Evolutionary conservation across 2,329 filamentous ascomycete genomes (phyloP).

Genomic region (Colletotrichum magnum): DNA sequence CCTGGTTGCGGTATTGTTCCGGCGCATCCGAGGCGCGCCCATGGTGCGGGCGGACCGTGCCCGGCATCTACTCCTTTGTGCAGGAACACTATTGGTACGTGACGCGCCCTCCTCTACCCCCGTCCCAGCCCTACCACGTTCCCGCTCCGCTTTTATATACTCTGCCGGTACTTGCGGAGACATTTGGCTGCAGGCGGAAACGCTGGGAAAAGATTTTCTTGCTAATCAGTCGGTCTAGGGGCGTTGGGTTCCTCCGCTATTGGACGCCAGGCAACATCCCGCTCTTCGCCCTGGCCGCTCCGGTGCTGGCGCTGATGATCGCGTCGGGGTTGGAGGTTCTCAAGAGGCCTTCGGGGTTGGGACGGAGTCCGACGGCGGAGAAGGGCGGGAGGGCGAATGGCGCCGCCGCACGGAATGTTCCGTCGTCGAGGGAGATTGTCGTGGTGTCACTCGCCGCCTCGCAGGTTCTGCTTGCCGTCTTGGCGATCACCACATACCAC

Average conservation of each 20-base stretch:
- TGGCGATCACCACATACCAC: constrained; percentile 87
- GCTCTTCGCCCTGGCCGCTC: constrained; percentile 86
- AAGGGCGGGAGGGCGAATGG: background rate
- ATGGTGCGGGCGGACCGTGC: constrained; percentile 83
- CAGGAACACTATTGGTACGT: constrained; percentile 91
- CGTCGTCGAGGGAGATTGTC: constrained; percentile 44
- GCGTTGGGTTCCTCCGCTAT: constrained; percentile 88
- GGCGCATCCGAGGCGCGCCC: constrained; percentile 60
- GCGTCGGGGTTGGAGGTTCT: constrained; percentile 68
- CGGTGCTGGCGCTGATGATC: constrained; percentile 79
- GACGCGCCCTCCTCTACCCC: constrained; percentile 11
- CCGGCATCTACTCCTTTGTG: constrained; percentile 93
- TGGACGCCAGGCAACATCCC: constrained; percentile 91
- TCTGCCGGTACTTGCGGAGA: constrained; percentile 32
- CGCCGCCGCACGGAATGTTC: background rate
- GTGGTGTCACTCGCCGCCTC: constrained; percentile 75
- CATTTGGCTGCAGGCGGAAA: constrained; percentile 10
- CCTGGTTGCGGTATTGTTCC: constrained; percentile 80
- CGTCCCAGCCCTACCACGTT: constrained; percentile 10
- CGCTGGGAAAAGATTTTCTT: background rate
- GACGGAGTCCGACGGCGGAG: constrained; percentile 26
- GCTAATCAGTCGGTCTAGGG: constrained; percentile 68
- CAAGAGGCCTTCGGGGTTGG: constrained; percentile 41
- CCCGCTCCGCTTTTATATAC: no score
- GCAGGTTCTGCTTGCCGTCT: constrained; percentile 78